Base-by-base conservation (phyloP, 2,329 filamentous ascomycete genomes). In the Sporothrix humicola region DNA sequence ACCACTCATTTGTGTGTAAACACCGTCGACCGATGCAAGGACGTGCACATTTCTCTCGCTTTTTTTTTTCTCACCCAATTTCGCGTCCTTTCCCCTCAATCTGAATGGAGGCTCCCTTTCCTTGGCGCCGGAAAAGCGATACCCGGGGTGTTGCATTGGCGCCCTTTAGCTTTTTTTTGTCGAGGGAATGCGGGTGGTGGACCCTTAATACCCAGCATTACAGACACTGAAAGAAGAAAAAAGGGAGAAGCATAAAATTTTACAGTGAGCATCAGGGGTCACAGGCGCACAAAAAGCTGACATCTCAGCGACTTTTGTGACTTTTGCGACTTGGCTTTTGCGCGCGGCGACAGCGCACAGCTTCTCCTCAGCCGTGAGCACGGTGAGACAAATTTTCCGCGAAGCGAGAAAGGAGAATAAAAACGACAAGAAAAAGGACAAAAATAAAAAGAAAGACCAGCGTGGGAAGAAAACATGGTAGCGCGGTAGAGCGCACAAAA, bases 41-140 rank as follows among this genome's bases (percentile, higher is more conserved):
- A 54, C 12, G 3, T 26, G 23, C 23, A 26, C 23, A 1, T 26
- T 23, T 58, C 5, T 59, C 23, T 31, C 6, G 3, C 6, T 4
- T 37, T 42, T 44, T 9, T 42, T 8, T 42, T 63, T 61, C 31
- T 37, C 31, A 37, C 31, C 31, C 31, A 5, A 2, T 37, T 37
- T 37, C 31, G 5, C 31, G 31, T 37, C 7, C 31, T 68, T 68
- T 68, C 63, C 23, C 44, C 46, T 50, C 42, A 68, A 48, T 50
- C 13, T 50, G 46, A 50, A 10, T 37, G 26, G 9, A 42, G 12
- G 9, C 37, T 63, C 13, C 17, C 17, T 7, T n/a, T 68, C 3
- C 23, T 68, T 68, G 48, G 66, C 66, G 52, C 31, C 52, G 69
- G 69, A 71, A 70, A 71, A 48, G 52, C 69, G 37, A 58, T 71